Percentiles rank a stretch among this genome's conserved stretches.
Conservation (phyloP, 306 rosid species). For the Quercus mongolica region DNA sequence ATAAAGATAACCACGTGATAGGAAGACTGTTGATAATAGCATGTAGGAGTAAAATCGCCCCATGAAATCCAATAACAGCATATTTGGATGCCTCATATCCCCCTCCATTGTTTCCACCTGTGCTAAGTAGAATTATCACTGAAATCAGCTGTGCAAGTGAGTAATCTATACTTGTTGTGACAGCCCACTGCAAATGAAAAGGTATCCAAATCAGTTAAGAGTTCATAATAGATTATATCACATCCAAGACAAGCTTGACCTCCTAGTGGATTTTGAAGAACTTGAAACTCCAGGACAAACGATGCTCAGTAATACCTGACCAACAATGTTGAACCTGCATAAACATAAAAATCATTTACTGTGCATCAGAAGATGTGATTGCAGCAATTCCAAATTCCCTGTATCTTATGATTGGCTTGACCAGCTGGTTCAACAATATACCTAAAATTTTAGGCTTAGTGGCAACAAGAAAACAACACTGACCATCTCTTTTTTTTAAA, state of each 20-base stretch:
- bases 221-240: conserved; percentile 5
- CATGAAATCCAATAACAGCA: conserved; percentile 65
- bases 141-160: conserved; percentile 84
- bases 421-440: conserved; percentile 7
- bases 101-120: conserved; percentile 82
- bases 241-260: conserved; percentile 25
- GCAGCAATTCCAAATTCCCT: conserved; percentile 9
- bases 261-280: conserved; percentile 29
- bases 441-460: conserved; percentile 11
- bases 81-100: conserved; percentile 81
- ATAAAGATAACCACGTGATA: conserved; percentile 72
- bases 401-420: conserved; percentile 1
- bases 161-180: conserved; percentile 84
- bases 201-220: conserved; percentile 21
- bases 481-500: too few relatives aligned
- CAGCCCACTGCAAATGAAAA: conserved; percentile 91
- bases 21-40: conserved; percentile 84
- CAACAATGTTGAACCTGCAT: conserved; percentile 97
- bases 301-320: conserved; percentile 68
- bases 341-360: conserved; percentile 28
- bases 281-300: conserved; percentile 23
- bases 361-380: conserved; percentile 20
- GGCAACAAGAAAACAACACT: background rate
- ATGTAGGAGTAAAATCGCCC: conserved; percentile 66
- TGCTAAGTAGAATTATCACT: conserved; percentile 87